Conservation (phyloP, 306 rosid genomes). For the Senna siamea region DNA sequence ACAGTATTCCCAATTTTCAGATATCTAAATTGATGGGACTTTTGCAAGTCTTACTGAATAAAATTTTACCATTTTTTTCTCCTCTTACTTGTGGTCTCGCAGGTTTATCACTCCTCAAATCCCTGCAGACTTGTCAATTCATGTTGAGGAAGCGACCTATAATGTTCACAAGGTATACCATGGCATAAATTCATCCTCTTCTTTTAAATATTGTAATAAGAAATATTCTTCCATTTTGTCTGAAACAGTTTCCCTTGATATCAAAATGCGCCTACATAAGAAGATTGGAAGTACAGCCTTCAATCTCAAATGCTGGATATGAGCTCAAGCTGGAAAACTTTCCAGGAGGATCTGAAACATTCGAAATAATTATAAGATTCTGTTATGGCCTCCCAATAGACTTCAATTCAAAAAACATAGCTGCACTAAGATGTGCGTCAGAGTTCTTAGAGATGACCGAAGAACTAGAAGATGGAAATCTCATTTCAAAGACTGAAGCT, state of each 20-base stretch:
- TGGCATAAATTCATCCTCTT: background rate
- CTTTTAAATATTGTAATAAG: too few relatives aligned
- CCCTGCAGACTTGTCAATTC: slow-evolving; percentile 76
- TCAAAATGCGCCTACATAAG: slow-evolving; percentile 89
- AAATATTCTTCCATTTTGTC: slow-evolving; percentile 18
- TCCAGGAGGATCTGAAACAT: slow-evolving; percentile 84
- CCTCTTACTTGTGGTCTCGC: slow-evolving; percentile 41
- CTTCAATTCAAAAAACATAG: slow-evolving; percentile 69
- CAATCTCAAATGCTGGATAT: slow-evolving; percentile 51
- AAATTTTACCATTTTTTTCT: background rate
- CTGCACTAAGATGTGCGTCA: slow-evolving; percentile 87
- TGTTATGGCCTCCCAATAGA: slow-evolving; percentile 88
- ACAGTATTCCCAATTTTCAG: background rate
- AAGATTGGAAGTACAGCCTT: slow-evolving; percentile 60
- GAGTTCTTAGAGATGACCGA: slow-evolving; percentile 94
- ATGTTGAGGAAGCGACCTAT: slow-evolving; percentile 71
- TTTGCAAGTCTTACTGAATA: too few relatives aligned
- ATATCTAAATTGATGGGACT: slow-evolving; percentile 8
- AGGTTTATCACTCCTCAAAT: slow-evolving; percentile 85
- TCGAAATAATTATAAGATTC: slow-evolving; percentile 72
- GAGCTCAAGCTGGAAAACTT: slow-evolving; percentile 76
- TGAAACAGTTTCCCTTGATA: slow-evolving; percentile 79
- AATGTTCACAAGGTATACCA: slow-evolving; percentile 83
- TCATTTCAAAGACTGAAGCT: slow-evolving; percentile 80
- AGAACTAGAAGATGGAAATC: slow-evolving; percentile 84